Evolutionary conservation across 2,329 filamentous ascomycete species (phyloP).

Genomic region (Alternaria conjuncta): DNA sequence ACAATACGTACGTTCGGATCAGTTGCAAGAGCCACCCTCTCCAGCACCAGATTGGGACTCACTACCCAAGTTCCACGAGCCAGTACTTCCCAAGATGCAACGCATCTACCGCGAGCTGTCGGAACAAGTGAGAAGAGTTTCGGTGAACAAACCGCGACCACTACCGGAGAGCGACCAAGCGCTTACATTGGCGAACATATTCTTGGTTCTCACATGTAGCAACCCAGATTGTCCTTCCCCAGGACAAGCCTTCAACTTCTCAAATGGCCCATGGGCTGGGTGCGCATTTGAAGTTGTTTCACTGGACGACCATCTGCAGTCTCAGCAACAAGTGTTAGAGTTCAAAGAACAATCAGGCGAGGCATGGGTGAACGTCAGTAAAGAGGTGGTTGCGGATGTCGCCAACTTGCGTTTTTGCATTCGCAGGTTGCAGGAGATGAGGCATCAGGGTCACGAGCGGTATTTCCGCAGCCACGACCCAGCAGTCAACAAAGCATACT

Average conservation of each 20-base stretch:
- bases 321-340: background rate
- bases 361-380: slow-evolving; percentile 4
- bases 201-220: slow-evolving; percentile 9
- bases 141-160: background rate
- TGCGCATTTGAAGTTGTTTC: slow-evolving; percentile 19
- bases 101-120: background rate
- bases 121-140: background rate
- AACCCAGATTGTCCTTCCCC: background rate
- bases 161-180: background rate
- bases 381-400: too few relatives aligned
- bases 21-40: too few relatives aligned
- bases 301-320: slow-evolving; percentile 1
- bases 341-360: background rate
- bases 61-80: background rate
- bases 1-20: too few relatives aligned
- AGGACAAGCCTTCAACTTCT: background rate
- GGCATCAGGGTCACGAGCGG: background rate
- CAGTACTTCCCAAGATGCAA: background rate
- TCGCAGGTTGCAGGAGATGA: background rate
- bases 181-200: slow-evolving; percentile 13
- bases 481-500: background rate
- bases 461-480: background rate
- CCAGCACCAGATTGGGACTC: too few relatives aligned
- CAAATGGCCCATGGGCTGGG: slow-evolving; percentile 14
- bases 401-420: background rate